Base-by-base conservation (phyloP, 169 alveolate species). In the Eimeria maxima region DNA sequence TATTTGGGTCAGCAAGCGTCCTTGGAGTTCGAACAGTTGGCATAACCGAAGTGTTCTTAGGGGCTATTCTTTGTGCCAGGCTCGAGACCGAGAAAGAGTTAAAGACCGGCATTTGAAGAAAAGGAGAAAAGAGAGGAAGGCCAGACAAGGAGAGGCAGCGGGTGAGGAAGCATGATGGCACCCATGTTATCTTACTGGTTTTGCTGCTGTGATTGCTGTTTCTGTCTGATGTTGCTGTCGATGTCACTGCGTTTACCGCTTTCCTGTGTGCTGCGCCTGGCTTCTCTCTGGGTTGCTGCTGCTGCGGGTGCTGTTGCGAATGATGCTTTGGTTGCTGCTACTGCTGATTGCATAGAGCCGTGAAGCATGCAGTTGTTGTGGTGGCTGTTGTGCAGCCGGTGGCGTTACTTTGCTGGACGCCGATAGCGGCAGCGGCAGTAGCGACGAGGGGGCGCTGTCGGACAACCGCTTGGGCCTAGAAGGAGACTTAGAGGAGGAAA, bases 121-220 rank as follows among this genome's bases (percentile, higher is more conserved):
- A 44, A 65, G 95, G 33, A 67, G 69, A 65, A 92, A 63, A 44
- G 95, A 76, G n/a, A 74, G 95, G n/a, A 71, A 45, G 24, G 65
- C 80, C 14, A 50, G 95, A n/a, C 78, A 92, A 63, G 95, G 69
- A 16, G 91, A 92, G 24, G 91, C 95, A 53, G 95, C 91, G 38
- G 95, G 95, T 92, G 73, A 20, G 95, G 22, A 33, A 38, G 10
- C 20, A 11, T 18, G 20, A 69, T 10, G 69, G n/a, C n/a, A 11
- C 69, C 69, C n/a, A 5, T 6, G n/a, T 69, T 29, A 13, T 69
- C 47, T 47, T 69, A 47, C 78, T 69, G 78, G 47, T 27, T 44
- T 13, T 69, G 44, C 47, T 29, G 47, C 47, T 11, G 78, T 47
- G 27, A 10, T n/a, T 69, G 78, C 5, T 69, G 20, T 22, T 29